Base-by-base conservation (phyloP, 495 filamentous ascomycete genomes). In the Penicillium longicatenatum region DNA sequence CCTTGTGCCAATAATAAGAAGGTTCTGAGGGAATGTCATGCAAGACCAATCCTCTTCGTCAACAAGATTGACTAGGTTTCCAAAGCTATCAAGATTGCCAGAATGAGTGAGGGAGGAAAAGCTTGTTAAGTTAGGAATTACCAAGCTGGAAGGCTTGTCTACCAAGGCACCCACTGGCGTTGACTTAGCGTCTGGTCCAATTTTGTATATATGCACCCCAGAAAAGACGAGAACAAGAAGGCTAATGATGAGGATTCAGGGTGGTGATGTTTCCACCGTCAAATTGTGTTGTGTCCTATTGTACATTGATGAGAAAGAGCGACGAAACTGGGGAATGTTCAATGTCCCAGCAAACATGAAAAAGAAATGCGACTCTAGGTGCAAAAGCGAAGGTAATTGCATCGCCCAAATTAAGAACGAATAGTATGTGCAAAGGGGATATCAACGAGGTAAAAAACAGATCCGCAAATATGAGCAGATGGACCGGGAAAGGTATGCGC, bases 251-350 rank as follows among this genome's bases (percentile, higher is more conserved):
- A 86, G 77, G 12, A 88, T 84, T 84, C 79, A 85, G 9, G 83
- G 85, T 62, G 76, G 84, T 63, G 84, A 88, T 56, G 75, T 26
- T 82, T n/a, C 68, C 71, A 6, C 76, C 70, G 1, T 76, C 74
- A n/a, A 86, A 88, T 62, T 87, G 88, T 61, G 11, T 88, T 87
- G 88, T 61, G 11, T 88, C 87, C 65, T 87, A 86, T 60, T 73
- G 74, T 43, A 81, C 79, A 7, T 70, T 39, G 37, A 39, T 39
- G 37, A 39, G 14, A 39, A n/a, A 16, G 37, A n/a, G 14, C 3
- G 9, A 1, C 17, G 16, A 7, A 37, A n/a, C 16, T 39, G 16
- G 5, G 4, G 3, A 39, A 39, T 39, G 16, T n/a, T 39, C 37
- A n/a, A 39, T 16, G 37, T 39, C 14, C 37, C 37, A 39, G 37